Evolutionary conservation across 495 filamentous ascomycete genomes (phyloP).

Genomic region (Trichoderma asperelloides): DNA sequence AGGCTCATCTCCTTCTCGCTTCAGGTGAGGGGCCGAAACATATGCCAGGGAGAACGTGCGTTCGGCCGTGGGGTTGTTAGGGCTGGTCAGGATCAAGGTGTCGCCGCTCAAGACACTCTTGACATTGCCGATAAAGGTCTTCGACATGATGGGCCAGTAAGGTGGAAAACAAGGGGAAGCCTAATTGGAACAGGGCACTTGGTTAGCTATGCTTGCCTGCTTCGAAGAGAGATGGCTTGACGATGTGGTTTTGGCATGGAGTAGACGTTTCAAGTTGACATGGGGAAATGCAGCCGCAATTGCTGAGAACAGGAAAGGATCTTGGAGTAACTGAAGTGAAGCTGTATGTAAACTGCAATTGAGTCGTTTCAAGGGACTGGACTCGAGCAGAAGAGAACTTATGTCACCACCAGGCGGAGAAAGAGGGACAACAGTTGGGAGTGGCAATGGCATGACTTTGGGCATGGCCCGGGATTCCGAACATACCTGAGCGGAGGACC

Average conservation of each 20-base stretch:
- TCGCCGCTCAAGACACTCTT: slow-evolving; percentile 92
- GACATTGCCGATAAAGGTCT: slow-evolving; percentile 57
- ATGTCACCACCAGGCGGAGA: not conserved
- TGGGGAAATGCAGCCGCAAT: not conserved
- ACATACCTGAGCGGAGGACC: not conserved
- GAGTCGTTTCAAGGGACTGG: not conserved
- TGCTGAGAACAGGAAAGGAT: not conserved
- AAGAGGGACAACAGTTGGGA: not conserved
- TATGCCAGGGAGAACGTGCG: slow-evolving; percentile 82
- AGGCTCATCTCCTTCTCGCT: slow-evolving; percentile 83
- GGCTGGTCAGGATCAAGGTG: slow-evolving; percentile 68
- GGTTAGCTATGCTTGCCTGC: not conserved
- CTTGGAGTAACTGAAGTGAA: not conserved
- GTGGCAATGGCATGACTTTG: not conserved
- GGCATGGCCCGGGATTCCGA: not conserved
- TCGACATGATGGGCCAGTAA: slow-evolving; percentile 10
- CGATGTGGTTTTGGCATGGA: not conserved
- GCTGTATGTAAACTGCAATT: not conserved
- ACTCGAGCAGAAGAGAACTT: not conserved
- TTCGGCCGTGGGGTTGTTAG: slow-evolving; percentile 68
- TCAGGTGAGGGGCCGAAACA: slow-evolving; percentile 77
- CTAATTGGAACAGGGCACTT: not conserved
- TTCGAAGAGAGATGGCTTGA: not conserved
- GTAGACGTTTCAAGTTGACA: not conserved
- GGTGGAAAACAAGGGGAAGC: not conserved